Conservation (phyloP, 2,329 filamentous ascomycete genomes). For the Talaromyces verruculosus region DNA sequence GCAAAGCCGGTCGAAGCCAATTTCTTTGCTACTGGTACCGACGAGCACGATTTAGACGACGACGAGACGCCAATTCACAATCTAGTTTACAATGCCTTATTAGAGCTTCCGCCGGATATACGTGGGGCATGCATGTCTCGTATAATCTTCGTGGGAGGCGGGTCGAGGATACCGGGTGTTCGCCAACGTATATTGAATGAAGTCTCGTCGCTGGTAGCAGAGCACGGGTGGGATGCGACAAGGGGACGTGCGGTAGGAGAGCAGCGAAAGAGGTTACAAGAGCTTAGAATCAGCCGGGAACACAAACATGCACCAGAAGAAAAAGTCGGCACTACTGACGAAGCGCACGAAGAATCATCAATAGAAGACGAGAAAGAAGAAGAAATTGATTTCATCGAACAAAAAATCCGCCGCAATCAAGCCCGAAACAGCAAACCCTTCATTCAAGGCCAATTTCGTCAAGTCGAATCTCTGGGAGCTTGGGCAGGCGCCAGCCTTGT, state of each 20-base stretch:
- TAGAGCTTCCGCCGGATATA: conserved; percentile 76
- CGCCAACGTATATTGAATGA: conserved; percentile 76
- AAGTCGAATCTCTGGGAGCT: conserved; percentile 60
- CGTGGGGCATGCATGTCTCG: conserved; percentile 84
- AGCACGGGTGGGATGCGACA: conserved; percentile 75
- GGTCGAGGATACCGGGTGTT: conserved; percentile 74
- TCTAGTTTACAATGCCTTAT: conserved; percentile 72
- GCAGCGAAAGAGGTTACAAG: conserved; percentile 46
- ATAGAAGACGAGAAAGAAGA: conserved; percentile 16
- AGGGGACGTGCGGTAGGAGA: conserved; percentile 64
- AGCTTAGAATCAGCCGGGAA: conserved; percentile 33
- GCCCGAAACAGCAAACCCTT: conserved; percentile 37
- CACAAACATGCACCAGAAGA: conserved; percentile 13
- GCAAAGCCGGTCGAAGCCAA: conserved; percentile 72
- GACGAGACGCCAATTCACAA: conserved; percentile 77
- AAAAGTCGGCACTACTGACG: background rate
- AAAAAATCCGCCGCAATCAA: conserved; percentile 37
- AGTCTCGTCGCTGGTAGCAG: conserved; percentile 63
- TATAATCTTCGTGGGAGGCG: conserved; percentile 81
- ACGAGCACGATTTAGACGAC: conserved; percentile 69
- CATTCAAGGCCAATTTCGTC: conserved; percentile 46
- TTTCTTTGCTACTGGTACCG: conserved; percentile 63
- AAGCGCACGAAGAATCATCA: conserved; percentile 22
- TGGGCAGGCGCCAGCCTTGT: conserved; percentile 66
- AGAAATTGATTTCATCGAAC: conserved; percentile 45